phyloP scores from a whole-genome alignment of 2,329 filamentous ascomycete species.

The Annulohypoxylon truncatum region DNA sequence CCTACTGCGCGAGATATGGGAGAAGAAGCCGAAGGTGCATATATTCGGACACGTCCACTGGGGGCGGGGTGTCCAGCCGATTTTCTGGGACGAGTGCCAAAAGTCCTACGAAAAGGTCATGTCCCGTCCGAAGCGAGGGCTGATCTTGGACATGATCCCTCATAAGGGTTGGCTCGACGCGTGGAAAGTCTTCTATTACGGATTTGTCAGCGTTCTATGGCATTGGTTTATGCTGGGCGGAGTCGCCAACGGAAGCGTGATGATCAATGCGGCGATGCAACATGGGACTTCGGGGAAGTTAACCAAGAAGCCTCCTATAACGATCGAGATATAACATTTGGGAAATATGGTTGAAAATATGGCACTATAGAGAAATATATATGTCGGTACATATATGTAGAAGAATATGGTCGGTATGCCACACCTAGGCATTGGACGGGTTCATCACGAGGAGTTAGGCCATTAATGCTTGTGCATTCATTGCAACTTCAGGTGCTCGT shows the following conservation, averaged over 20 bases:
- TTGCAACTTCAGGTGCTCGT: too few relatives aligned
- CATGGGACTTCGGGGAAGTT: slow-evolving; percentile 63
- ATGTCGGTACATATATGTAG: neutral
- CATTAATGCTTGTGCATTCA: neutral
- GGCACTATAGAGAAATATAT: neutral
- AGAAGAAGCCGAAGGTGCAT: slow-evolving; percentile 79
- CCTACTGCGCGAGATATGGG: slow-evolving; percentile 78
- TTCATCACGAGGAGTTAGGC: too few relatives aligned
- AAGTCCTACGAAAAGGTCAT: slow-evolving; percentile 75
- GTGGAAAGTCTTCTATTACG: slow-evolving; percentile 58
- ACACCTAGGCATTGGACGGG: too few relatives aligned
- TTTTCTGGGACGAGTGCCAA: slow-evolving; percentile 82
- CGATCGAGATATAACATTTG: slow-evolving; percentile 44
- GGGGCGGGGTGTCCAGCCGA: slow-evolving; percentile 74
- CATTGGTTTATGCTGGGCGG: slow-evolving; percentile 68
- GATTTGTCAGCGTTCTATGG: slow-evolving; percentile 62
- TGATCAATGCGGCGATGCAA: slow-evolving; percentile 70
- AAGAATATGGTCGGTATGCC: neutral
- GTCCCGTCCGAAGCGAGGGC: slow-evolving; percentile 56
- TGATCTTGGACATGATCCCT: slow-evolving; percentile 60
- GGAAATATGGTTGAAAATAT: neutral
- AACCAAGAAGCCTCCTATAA: slow-evolving; percentile 52
- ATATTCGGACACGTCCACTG: slow-evolving; percentile 89
- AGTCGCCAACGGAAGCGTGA: slow-evolving; percentile 60
- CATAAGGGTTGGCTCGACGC: slow-evolving; percentile 60